phyloP scores from a whole-genome alignment of 164 flowering plant genomes.

The Cinnamomum chago region DNA sequence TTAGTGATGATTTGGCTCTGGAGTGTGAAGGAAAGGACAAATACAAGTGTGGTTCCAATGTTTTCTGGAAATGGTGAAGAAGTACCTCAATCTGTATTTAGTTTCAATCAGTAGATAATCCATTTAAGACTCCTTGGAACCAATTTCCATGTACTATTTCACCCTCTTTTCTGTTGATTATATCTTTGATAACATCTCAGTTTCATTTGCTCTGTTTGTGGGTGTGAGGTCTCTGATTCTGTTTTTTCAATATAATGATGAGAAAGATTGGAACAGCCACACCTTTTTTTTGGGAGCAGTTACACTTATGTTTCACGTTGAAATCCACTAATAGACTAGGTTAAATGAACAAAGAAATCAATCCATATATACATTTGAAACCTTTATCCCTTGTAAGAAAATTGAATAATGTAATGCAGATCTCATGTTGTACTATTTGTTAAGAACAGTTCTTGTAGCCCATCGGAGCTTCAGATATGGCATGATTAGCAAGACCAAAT shows the following conservation, averaged over 20 bases:
- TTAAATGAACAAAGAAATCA: background rate
- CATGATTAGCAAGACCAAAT: too few relatives aligned
- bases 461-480: too few relatives aligned
- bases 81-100: background rate
- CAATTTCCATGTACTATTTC: background rate
- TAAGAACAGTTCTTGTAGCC: background rate
- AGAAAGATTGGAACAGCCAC: background rate
- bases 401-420: background rate
- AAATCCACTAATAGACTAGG: background rate
- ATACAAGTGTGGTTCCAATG: constrained; percentile 95
- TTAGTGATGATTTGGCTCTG: constrained; percentile 70
- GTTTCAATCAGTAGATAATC: background rate
- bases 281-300: background rate
- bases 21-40: constrained; percentile 97
- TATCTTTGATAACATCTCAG: too few relatives aligned
- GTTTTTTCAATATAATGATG: background rate
- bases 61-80: constrained; percentile 98
- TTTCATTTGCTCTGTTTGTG: too few relatives aligned
- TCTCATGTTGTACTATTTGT: background rate
- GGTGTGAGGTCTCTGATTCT: background rate
- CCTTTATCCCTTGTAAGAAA: background rate
- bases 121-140: background rate
- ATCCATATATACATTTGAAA: too few relatives aligned
- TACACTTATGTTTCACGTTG: background rate
- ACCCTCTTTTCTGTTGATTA: too few relatives aligned